A percentile compares a stretch with the other conserved stretches of the same genome.
phyloP scores from a whole-genome alignment of 495 filamentous ascomycete species.

The Lasiosphaeriaceae sp. region DNA sequence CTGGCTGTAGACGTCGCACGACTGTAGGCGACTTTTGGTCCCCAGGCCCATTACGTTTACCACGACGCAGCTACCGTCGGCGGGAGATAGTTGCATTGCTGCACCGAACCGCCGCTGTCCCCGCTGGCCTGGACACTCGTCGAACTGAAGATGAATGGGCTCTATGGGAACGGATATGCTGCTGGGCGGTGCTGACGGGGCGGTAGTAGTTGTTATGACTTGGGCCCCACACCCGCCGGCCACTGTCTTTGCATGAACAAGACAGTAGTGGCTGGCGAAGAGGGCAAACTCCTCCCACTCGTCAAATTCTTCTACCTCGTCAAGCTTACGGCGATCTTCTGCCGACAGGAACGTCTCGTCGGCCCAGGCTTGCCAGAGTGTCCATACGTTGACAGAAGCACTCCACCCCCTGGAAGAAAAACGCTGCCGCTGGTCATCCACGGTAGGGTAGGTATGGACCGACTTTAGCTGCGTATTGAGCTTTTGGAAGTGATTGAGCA shows the following conservation, averaged over 20 bases:
- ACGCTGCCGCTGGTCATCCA: slow-evolving; percentile 58
- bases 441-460: slow-evolving; percentile 63
- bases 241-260: slow-evolving; percentile 57
- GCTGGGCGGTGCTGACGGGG: not conserved
- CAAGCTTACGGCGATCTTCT: slow-evolving; percentile 53
- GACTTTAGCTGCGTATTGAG: slow-evolving; percentile 71
- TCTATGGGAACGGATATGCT: not conserved
- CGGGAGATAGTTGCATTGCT: slow-evolving; percentile 19
- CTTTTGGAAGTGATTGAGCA: slow-evolving; percentile 82
- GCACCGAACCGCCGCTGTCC: slow-evolving; percentile 43
- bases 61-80: slow-evolving; percentile 15
- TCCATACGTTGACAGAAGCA: slow-evolving; percentile 49
- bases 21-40: slow-evolving; percentile 52
- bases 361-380: slow-evolving; percentile 78
- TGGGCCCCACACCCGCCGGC: not conserved
- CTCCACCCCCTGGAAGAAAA: slow-evolving; percentile 66
- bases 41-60: slow-evolving; percentile 59
- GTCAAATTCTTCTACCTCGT: slow-evolving; percentile 78
- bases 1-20: slow-evolving; percentile 55
- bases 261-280: slow-evolving; percentile 81
- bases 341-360: slow-evolving; percentile 56
- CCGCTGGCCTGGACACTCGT: slow-evolving; percentile 27
- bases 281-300: slow-evolving; percentile 95
- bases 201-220: not conserved
- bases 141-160: slow-evolving; percentile 16